Evolutionary conservation across 208 protist species (phyloP), one percentile per base, ranked within the genome.

Genomic region (Leishmania major): DNA sequence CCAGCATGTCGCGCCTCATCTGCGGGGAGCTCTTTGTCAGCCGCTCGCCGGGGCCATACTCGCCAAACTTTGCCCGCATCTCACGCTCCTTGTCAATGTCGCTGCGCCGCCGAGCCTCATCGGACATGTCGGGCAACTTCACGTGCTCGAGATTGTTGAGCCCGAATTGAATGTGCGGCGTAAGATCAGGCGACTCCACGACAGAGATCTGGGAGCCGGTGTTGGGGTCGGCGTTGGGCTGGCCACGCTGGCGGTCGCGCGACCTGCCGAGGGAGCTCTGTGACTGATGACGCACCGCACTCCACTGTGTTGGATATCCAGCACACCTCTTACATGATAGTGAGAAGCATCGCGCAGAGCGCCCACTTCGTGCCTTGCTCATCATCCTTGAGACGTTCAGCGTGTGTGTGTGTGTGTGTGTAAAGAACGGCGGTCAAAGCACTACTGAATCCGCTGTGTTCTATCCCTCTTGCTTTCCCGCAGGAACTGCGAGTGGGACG

Each of bases 71-170:
- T 57, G 83, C 79, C 55, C 87, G 88, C 95, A 97, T 97, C 40
- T 91, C 89, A 53, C 88, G 85, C 64, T 96, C 92, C 77, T 93
- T 94, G 81, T 96, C 93, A 59, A 96, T 89, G 75, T 97, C 95
- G 35, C 88, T 93, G 69, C 90, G 90, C 45, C 59, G 79, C 25
- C 93, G 89, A 15, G 78, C 55, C 51, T 89, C 88, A 19, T 87
- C 81, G 25, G 92, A 82, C 43, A 96, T 86, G 43, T 96, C 88
- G 6, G 90, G 94, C 71, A 97, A 72, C 51, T 77, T 88, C 4
- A 97, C 87, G 77, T 95, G 87, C 84, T 96, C 92, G 25, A 97
- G 86, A 37, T 89, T 93, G 73, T 96, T 96, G 40, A 91, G 45
- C 31, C 88, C 88, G 73, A 97, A 97, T 59, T 93, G 86, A 45